These are phyloP conservation scores for Hypomyces rosellus DNA, from an alignment of 2,329 filamentous ascomycete species.

Conservation along the genomic window DNA sequence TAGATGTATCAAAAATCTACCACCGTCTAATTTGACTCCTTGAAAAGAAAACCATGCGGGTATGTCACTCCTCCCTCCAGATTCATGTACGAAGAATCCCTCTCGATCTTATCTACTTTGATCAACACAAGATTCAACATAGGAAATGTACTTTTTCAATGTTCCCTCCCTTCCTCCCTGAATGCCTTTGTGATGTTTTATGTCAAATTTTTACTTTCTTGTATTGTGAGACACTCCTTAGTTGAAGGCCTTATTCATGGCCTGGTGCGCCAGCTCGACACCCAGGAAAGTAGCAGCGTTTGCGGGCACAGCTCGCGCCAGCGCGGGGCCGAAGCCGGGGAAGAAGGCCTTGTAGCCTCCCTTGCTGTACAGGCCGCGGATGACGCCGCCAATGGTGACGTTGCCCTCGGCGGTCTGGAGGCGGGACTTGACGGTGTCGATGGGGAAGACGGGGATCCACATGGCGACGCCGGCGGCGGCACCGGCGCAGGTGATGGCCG, in stretches of 20 bases:
- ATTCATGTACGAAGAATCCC: neutral
- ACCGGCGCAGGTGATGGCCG: constrained; percentile 79
- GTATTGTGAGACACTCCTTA: neutral
- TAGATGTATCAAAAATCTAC: neutral
- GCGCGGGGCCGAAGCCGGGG: constrained; percentile 87
- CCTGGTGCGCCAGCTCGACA: constrained; percentile 76
- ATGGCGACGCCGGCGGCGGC: constrained; percentile 91
- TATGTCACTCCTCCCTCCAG: too few species aligned
- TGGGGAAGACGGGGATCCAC: constrained; percentile 98
- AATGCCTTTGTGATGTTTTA: too few species aligned
- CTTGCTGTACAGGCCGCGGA: constrained; percentile 73
- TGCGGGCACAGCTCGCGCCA: constrained; percentile 87
- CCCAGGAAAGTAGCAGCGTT: constrained; percentile 94
- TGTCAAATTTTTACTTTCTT: too few species aligned
- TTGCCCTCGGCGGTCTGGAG: constrained; percentile 87
- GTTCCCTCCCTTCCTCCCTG: too few species aligned
- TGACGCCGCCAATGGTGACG: constrained; percentile 71
- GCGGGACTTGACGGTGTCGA: constrained; percentile 93
- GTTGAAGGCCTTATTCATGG: constrained; percentile 70
- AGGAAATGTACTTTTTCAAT: neutral
- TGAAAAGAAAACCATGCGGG: too few species aligned
- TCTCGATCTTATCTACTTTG: too few species aligned
- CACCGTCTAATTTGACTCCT: neutral
- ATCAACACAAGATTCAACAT: too few species aligned
- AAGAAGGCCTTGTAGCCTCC: constrained; percentile 92